phyloP scores from a whole-genome alignment of 306 rosid species.

The Neltuma alba region DNA sequence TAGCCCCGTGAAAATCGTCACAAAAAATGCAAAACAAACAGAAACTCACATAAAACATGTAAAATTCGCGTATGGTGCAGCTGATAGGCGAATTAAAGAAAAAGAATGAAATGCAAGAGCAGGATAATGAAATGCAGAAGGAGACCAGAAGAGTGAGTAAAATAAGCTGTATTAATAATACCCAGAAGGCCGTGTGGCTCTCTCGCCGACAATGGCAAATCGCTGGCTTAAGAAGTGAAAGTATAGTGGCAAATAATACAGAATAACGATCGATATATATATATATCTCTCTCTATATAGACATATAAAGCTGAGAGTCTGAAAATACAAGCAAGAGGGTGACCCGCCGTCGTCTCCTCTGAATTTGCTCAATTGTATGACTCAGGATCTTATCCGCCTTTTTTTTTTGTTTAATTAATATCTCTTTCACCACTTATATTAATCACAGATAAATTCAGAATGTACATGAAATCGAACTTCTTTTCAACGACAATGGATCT shows the following conservation, averaged over 20 bases:
- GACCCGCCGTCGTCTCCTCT: neutral
- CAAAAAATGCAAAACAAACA: neutral
- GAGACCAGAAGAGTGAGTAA: neutral
- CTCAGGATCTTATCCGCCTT: neutral
- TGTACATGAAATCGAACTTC: neutral
- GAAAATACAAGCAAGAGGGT: neutral
- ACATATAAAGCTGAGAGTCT: neutral
- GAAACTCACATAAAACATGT: neutral
- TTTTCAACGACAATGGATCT: neutral
- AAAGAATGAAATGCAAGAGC: neutral
- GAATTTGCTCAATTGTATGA: neutral
- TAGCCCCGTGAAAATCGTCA: too few species aligned
- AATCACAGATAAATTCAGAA: neutral
- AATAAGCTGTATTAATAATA: too few species aligned
- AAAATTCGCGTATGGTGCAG: neutral
- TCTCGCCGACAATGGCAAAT: neutral
- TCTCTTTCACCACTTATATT: neutral
- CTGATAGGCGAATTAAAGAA: too few species aligned
- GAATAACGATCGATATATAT: neutral
- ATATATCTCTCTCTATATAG: neutral
- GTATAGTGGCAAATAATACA: neutral
- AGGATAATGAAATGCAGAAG: neutral
- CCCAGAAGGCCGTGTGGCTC: too few species aligned
- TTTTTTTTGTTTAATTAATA: neutral
- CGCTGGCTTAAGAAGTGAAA: neutral